Base-by-base conservation (phyloP, 2,329 filamentous ascomycete species). In the Tolypocladium ophioglossoides region DNA sequence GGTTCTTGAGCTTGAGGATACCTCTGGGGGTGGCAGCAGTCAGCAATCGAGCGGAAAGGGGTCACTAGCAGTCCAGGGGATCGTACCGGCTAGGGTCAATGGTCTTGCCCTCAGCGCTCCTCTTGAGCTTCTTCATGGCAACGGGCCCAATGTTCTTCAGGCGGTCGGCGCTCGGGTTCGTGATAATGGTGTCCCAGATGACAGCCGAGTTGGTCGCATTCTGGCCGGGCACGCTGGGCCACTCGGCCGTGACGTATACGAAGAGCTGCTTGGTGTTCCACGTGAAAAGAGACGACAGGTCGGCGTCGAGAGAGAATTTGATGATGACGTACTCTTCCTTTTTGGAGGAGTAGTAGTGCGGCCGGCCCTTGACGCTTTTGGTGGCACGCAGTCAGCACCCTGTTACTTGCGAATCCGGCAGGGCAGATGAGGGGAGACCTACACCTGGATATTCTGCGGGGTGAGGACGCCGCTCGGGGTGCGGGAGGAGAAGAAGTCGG, bases 251-350 rank as follows among this genome's bases (percentile, higher is more conserved):
- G 56, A 99, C 85, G 75, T 96, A 99, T 70, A 96, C 85, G 74
- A 97, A 99, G 65, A 99, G 76, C 74, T 97, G 89, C 72, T 99
- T 99, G 22, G 95, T 99, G 78, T 99, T 99, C 94, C 92, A 99
- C 67, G 89, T 95, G 80, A 97, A 97, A 63, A 99, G 88, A 46
- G 86, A 86, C 57, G 84, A 87, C 57, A 99, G 82, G 74, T 99
- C 92, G 52, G 91, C 87, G 66, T 96, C 87, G 56, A 99, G 80
- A 65, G 91, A 89, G 78, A 99, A 99, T 69, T 86, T 87, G 68
- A 99, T 86, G 68, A 94, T 84, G 62, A 92, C 94, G 71, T 96
- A 97, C 73, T 99, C 94, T 73, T 97, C 91, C 72, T 88, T 89
- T 71, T 94, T 95, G 52, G 81, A 78, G 61, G 85, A 89, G 78